A percentile compares a stretch with the other conserved stretches of the same genome.
Conservation (phyloP, 108 stramenopile genomes). For the Cyclotella atomus region DNA sequence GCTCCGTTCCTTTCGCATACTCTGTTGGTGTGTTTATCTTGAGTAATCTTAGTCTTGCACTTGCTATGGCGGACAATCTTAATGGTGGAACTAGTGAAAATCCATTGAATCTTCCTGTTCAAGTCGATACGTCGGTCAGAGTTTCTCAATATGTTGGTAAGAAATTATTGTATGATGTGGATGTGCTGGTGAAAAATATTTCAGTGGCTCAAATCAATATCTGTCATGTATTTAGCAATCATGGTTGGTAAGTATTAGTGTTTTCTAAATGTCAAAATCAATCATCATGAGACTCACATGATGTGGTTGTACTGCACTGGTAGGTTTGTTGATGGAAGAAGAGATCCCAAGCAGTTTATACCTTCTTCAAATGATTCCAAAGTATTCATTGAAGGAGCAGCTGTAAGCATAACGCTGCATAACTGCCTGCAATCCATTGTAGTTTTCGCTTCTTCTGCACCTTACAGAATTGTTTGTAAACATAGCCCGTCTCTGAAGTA, state of each 20-base stretch:
- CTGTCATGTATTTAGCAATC: background rate
- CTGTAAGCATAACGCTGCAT: background rate
- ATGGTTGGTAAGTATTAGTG: background rate
- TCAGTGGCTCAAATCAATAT: background rate
- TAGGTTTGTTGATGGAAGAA: conserved; percentile 36
- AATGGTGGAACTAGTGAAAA: conserved; percentile 1
- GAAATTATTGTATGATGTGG: background rate
- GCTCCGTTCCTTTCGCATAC: conserved; percentile 26
- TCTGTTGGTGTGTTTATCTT: conserved; percentile 3
- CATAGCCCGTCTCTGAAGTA: background rate
- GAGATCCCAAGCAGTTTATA: conserved; percentile 27
- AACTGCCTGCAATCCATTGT: background rate
- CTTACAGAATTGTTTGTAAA: background rate
- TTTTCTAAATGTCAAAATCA: background rate
- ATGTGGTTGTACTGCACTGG: background rate
- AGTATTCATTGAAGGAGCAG: conserved; percentile 7
- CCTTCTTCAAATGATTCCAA: conserved; percentile 29
- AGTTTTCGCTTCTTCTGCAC: background rate
- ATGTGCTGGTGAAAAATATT: background rate
- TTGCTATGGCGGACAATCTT: conserved; percentile 21
- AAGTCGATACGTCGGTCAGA: conserved; percentile 10
- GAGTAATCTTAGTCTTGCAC: conserved; percentile 9
- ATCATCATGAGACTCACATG: background rate
- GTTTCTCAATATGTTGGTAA: conserved; percentile 31
- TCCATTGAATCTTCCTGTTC: conserved; percentile 14